phyloP scores from a whole-genome alignment of 495 filamentous ascomycete species.

The Tuber magnatum region DNA sequence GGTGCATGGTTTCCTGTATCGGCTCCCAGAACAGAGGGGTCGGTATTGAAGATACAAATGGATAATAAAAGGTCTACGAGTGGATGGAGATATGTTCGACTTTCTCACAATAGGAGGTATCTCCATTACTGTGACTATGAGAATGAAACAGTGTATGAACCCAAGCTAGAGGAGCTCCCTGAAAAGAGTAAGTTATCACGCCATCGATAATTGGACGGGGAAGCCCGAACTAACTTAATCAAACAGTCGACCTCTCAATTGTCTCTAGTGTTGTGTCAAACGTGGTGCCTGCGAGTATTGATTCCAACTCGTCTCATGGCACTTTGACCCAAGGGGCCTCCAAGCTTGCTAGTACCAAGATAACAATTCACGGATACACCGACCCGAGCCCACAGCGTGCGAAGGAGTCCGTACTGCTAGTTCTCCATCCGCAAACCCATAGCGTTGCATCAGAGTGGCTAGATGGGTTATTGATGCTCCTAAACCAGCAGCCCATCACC shows the following conservation, averaged over 20 bases:
- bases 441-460: constrained; percentile 91
- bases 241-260: constrained; percentile 68
- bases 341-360: constrained; percentile 66
- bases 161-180: constrained; percentile 62
- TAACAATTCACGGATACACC: constrained; percentile 76
- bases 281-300: constrained; percentile 53
- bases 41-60: constrained; percentile 34
- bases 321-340: constrained; percentile 47
- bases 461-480: constrained; percentile 87
- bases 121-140: constrained; percentile 90
- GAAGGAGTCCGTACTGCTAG: constrained; percentile 61
- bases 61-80: constrained; percentile 38
- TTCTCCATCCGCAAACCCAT: constrained; percentile 72
- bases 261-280: constrained; percentile 93
- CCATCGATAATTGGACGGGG: not conserved
- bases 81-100: constrained; percentile 69
- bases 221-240: constrained; percentile 11
- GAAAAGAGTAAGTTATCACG: constrained; percentile 58
- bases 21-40: constrained; percentile 43
- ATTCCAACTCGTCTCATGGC: constrained; percentile 48
- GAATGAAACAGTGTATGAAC: constrained; percentile 54
- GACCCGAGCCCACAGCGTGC: constrained; percentile 39
- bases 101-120: constrained; percentile 85
- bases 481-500: constrained; percentile 95
- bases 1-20: constrained; percentile 81